Evolutionary conservation across 306 rosid species (phyloP).

Genomic region (Inga leiocalycina): DNA sequence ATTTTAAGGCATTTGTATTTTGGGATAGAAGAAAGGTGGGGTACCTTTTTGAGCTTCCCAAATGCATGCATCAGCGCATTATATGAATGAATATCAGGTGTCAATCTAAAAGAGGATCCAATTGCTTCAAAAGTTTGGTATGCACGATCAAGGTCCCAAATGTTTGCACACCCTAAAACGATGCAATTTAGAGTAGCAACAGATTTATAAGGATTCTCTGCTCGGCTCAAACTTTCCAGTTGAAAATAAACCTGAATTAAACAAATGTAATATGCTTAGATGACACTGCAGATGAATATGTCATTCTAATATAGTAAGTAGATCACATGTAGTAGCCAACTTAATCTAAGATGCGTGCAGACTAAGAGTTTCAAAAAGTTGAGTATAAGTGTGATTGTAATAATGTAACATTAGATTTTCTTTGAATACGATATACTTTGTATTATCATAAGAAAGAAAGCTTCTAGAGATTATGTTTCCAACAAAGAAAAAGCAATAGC

Average conservation of each 20-base stretch:
- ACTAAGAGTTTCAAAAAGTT: neutral
- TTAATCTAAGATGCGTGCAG: conserved; percentile 21
- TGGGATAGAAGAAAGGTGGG: neutral
- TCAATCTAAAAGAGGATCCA: conserved; percentile 73
- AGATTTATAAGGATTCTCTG: conserved; percentile 85
- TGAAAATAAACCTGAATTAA: conserved; percentile 82
- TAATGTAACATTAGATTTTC: conserved; percentile 12
- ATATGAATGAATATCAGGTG: conserved; percentile 90
- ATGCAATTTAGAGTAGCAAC: conserved; percentile 85
- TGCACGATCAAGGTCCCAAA: conserved; percentile 96
- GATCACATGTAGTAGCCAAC: neutral
- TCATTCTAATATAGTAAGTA: conserved; percentile 6
- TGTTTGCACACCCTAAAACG: conserved; percentile 90
- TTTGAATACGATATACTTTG: neutral
- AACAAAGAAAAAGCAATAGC: conserved; percentile 6
- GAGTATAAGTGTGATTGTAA: conserved; percentile 5
- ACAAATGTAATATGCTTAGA: conserved; percentile 35
- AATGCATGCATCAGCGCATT: conserved; percentile 82
- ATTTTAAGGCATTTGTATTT: conserved; percentile 9
- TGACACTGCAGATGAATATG: conserved; percentile 11
- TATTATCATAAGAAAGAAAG: conserved; percentile 6
- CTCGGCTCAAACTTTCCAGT: conserved; percentile 78
- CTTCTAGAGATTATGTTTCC: neutral
- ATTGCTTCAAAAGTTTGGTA: conserved; percentile 97
- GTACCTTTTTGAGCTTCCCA: conserved; percentile 91